Conservation (phyloP, 495 filamentous ascomycete species). For the Neurospora intermedia region DNA sequence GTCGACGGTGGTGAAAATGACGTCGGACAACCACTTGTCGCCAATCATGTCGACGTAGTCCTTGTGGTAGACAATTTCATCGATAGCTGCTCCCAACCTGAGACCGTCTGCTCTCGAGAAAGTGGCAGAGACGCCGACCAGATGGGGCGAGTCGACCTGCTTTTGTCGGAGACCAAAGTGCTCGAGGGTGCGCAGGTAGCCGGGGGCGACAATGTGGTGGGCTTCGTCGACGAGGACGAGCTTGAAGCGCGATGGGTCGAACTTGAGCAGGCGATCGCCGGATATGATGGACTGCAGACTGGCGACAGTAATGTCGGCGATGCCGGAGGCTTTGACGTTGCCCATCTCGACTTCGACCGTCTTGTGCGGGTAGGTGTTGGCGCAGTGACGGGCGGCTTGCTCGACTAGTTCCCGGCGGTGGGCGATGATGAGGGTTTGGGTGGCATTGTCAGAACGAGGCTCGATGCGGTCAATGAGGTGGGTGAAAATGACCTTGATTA, state of each 20-base stretch:
- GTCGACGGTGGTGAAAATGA: conserved; percentile 86
- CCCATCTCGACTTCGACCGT: conserved; percentile 87
- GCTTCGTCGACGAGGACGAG: conserved; percentile 92
- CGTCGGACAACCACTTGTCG: conserved; percentile 73
- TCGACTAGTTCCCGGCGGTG: conserved; percentile 93
- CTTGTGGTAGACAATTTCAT: conserved; percentile 95
- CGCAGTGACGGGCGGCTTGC: conserved; percentile 81
- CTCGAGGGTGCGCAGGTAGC: conserved; percentile 59
- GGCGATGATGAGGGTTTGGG: conserved; percentile 81
- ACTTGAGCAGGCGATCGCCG: conserved; percentile 64
- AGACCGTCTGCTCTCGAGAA: conserved; percentile 84
- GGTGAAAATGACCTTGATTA: conserved; percentile 76
- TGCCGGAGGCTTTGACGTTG: conserved; percentile 55
- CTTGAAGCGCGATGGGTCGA: conserved; percentile 72
- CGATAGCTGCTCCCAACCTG: conserved; percentile 76
- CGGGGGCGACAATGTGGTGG: conserved; percentile 86
- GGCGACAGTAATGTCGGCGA: conserved; percentile 89
- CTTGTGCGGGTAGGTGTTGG: conserved; percentile 64
- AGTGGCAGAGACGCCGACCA: conserved; percentile 91
- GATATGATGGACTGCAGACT: conserved; percentile 73
- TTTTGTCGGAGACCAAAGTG: conserved; percentile 62
- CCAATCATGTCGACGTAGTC: conserved; percentile 96
- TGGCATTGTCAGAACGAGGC: conserved; percentile 42
- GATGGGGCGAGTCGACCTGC: conserved; percentile 46
- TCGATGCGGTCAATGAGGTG: conserved; percentile 76